phyloP scores from a whole-genome alignment of 257 asterid species.

The Capsicum baccatum region DNA sequence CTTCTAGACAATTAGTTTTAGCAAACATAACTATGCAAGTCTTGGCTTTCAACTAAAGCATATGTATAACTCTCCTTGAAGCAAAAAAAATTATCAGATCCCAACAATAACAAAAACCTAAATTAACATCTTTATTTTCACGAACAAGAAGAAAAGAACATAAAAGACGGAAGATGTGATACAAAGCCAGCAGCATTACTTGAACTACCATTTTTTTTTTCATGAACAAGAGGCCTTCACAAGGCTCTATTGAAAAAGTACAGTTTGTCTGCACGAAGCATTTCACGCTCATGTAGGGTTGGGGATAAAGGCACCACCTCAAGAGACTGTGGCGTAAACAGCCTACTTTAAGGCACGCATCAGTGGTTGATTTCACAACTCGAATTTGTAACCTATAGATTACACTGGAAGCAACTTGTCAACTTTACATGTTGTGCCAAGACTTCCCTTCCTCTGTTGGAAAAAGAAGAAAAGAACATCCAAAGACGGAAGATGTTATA shows the following conservation, averaged over 20 bases:
- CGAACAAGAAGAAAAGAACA: not conserved
- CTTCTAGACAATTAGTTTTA: not conserved
- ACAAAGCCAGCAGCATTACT: constrained; percentile 1
- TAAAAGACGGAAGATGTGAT: constrained; percentile 21
- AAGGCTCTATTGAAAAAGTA: too few species aligned
- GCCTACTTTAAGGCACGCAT: too few species aligned
- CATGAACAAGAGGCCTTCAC: too few species aligned
- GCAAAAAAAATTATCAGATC: not conserved
- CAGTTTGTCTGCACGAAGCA: too few species aligned
- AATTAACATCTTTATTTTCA: not conserved
- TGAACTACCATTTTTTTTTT: not conserved
- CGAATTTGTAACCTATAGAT: too few species aligned
- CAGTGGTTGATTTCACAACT: too few species aligned
- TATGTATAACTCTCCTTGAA: not conserved
- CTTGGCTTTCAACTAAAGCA: constrained; percentile 13
- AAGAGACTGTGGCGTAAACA: too few species aligned
- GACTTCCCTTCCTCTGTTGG: too few species aligned
- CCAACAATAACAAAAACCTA: not conserved
- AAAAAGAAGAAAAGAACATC: not conserved
- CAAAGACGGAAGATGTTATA: constrained; percentile 22
- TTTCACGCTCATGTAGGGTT: too few species aligned
- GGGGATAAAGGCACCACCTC: too few species aligned
- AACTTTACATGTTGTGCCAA: too few species aligned
- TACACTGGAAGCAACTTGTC: too few species aligned
- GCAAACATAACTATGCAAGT: not conserved